Percentiles rank a stretch among this genome's conserved stretches.
Conservation (phyloP, 139 green algal species). For the Chara braunii region DNA sequence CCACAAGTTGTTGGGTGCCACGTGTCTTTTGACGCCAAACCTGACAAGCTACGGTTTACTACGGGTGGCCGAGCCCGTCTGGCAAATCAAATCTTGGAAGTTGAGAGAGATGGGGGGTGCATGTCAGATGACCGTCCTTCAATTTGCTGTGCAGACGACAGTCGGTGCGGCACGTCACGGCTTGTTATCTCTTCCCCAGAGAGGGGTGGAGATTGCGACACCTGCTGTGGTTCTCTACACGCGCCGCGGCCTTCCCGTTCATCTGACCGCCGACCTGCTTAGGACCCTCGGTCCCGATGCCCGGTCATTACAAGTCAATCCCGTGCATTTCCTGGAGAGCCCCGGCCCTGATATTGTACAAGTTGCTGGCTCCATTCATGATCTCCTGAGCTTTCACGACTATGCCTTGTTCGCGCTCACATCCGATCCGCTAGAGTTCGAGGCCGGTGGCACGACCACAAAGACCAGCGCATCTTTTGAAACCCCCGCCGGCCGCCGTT, state of each 20-base stretch:
- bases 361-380: background rate
- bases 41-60: too few species aligned
- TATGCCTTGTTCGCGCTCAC: background rate
- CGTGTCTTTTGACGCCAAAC: too few species aligned
- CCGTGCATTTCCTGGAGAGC: background rate
- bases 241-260: background rate
- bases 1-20: too few species aligned
- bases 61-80: too few species aligned
- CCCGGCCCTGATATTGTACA: background rate
- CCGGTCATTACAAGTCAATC: background rate
- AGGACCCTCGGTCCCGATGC: background rate
- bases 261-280: slow-evolving; percentile 15
- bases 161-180: too few species aligned
- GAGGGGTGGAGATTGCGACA: background rate
- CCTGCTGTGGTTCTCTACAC: slow-evolving; percentile 10
- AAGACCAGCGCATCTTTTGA: slow-evolving; percentile 10
- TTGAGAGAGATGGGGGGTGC: too few species aligned
- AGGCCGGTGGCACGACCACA: background rate
- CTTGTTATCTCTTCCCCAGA: background rate
- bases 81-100: too few species aligned
- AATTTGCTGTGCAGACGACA: too few species aligned
- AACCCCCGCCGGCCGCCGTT: slow-evolving; percentile 2
- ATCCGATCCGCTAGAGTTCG: background rate
- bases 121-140: too few species aligned
- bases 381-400: background rate